A percentile compares a stretch with the other conserved stretches of the same genome.
phyloP scores from a whole-genome alignment of 2,329 filamentous ascomycete genomes.

The Coniosporium tulheliwenetii region DNA sequence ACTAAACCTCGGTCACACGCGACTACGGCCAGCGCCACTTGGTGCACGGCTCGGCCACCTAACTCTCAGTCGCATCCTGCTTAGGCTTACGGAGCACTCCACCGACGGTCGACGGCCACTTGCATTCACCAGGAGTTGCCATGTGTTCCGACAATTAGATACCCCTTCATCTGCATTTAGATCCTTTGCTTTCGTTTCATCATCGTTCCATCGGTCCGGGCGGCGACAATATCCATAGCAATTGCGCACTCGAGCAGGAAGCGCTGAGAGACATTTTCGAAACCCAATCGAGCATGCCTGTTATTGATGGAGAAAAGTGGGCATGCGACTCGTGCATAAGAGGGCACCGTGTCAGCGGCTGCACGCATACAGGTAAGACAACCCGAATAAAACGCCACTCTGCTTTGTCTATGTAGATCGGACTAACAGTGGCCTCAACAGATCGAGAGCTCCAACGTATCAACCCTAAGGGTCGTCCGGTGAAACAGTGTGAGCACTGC shows the following conservation, averaged over 20 bases:
- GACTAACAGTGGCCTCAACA: constrained; percentile 22
- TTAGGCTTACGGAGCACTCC: no score
- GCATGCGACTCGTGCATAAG: constrained; percentile 97
- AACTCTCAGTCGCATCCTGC: background rate
- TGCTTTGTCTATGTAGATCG: constrained; percentile 1
- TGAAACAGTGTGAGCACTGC: constrained; percentile 96
- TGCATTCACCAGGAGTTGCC: background rate
- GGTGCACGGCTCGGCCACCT: background rate
- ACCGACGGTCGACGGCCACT: background rate
- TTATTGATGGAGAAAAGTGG: constrained; percentile 76
- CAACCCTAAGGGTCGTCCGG: constrained; percentile 92
- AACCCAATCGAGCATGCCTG: background rate
- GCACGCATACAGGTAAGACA: constrained; percentile 78
- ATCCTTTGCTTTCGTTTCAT: background rate
- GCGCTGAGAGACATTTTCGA: background rate
- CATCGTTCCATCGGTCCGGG: background rate
- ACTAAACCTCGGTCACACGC: background rate
- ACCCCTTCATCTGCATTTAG: background rate
- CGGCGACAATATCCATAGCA: background rate
- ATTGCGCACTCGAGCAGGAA: background rate
- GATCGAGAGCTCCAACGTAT: constrained; percentile 87
- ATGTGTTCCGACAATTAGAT: background rate
- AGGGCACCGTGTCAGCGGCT: constrained; percentile 97
- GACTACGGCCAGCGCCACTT: background rate
- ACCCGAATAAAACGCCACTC: constrained; percentile 1